Percentiles rank a stretch among this genome's conserved stretches.
These are phyloP conservation scores for Cladorrhinum sp. DNA, from an alignment of 2,329 filamentous ascomycete genomes.

Conservation along the genomic window DNA sequence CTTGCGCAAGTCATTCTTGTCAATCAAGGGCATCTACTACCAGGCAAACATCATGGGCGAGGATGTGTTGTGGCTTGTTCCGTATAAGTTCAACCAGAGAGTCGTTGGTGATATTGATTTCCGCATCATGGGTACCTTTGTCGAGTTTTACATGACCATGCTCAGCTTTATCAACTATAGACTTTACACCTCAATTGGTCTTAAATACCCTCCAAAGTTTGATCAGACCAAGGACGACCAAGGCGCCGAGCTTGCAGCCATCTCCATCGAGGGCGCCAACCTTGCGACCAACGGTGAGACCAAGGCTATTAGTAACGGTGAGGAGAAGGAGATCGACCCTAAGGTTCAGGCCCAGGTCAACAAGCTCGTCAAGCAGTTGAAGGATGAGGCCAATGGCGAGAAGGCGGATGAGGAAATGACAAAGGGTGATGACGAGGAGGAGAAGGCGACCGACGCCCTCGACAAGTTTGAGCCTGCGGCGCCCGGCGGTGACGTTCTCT, in stretches of 20 bases:
- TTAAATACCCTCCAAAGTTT: slow-evolving; percentile 96
- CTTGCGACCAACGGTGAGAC: slow-evolving; percentile 53
- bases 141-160: slow-evolving; percentile 97
- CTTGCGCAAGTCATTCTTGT: slow-evolving; percentile 92
- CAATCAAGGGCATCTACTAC: slow-evolving; percentile 99
- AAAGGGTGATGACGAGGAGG: slow-evolving; percentile 45
- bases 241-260: slow-evolving; percentile 85
- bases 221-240: slow-evolving; percentile 82
- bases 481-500: slow-evolving; percentile 79
- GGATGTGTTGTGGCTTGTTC: slow-evolving; percentile 94
- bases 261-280: slow-evolving; percentile 77
- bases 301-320: slow-evolving; percentile 52
- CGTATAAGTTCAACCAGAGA: slow-evolving; percentile 96
- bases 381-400: slow-evolving; percentile 44
- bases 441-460: slow-evolving; percentile 61
- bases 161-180: slow-evolving; percentile 95
- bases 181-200: slow-evolving; percentile 83
- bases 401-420: slow-evolving; percentile 41
- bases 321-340: slow-evolving; percentile 57
- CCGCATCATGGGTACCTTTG: slow-evolving; percentile 97
- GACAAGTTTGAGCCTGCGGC: slow-evolving; percentile 89
- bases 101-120: slow-evolving; percentile 95
- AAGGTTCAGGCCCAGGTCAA: slow-evolving; percentile 64
- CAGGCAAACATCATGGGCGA: slow-evolving; percentile 96
- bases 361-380: slow-evolving; percentile 67